These are phyloP conservation scores for Aspergillus ustus DNA, from an alignment of 2,329 filamentous ascomycete genomes.

Conservation along the genomic window DNA sequence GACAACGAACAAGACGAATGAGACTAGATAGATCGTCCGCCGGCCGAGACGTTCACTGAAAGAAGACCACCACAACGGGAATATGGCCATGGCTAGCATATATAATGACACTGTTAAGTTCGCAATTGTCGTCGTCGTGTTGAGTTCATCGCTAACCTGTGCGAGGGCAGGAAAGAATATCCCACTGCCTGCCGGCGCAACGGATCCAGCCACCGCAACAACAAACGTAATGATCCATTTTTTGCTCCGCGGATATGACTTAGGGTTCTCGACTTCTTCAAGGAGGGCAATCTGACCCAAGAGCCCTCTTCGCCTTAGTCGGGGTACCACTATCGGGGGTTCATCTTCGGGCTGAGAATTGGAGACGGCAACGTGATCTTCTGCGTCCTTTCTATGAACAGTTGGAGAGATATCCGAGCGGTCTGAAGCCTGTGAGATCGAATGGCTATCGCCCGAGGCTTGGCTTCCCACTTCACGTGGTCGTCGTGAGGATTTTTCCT, in stretches of 20 bases:
- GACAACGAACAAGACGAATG: slow-evolving; percentile 72
- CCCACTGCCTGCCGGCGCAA: slow-evolving; percentile 80
- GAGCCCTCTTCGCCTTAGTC: slow-evolving; percentile 68
- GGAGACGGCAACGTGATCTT: slow-evolving; percentile 25
- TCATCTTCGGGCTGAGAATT: slow-evolving; percentile 31
- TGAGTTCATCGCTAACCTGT: slow-evolving; percentile 65
- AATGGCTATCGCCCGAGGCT: slow-evolving; percentile 20
- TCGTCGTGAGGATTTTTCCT: slow-evolving; percentile 8
- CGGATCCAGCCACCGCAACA: slow-evolving; percentile 75
- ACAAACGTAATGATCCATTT: slow-evolving; percentile 87
- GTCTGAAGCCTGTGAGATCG: slow-evolving; percentile 20
- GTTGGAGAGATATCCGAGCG: slow-evolving; percentile 10
- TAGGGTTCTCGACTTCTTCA: slow-evolving; percentile 77
- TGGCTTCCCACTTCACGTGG: background rate
- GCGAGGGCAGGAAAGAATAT: slow-evolving; percentile 79
- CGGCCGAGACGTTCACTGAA: slow-evolving; percentile 75
- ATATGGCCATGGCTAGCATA: slow-evolving; percentile 82
- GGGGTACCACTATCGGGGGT: slow-evolving; percentile 54
- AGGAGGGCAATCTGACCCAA: slow-evolving; percentile 72
- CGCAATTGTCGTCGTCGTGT: slow-evolving; percentile 67
- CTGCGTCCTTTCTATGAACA: slow-evolving; percentile 22
- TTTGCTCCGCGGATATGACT: slow-evolving; percentile 70
- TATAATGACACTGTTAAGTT: slow-evolving; percentile 80
- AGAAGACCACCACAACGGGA: slow-evolving; percentile 84
- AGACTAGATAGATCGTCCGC: slow-evolving; percentile 76